Evolutionary conservation across 176 grass and related monocot species (phyloP), one percentile per base, ranked within the genome.

Genomic region (Carex kokanica): DNA sequence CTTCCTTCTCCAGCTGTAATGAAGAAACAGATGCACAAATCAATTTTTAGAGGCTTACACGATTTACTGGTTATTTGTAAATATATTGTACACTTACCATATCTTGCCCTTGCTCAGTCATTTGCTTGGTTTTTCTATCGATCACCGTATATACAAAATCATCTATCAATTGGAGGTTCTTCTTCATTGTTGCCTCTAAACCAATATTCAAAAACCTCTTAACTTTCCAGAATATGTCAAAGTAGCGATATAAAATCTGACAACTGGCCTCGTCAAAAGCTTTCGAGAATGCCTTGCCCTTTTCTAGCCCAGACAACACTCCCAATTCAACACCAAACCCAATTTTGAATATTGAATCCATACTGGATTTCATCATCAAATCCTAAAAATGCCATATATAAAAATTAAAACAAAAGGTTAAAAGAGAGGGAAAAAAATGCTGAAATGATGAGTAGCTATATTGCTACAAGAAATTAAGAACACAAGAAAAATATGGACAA

Each of bases 261-360:
- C 80, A 83, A 63, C 84, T 94, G 7, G 92, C 84, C 45, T 86
- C 87, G 57, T 98, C 95, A 70, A 98, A 98, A 60, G 92, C 92
- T 67, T 85, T 87, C 40, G 88, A 62, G 67, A 97, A 92, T 62
- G 65, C 85, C 2, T n/a, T 40, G 3, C 88, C 85, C 55, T 87
- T 45, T 47, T 84, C 2, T 45, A 60, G 84, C 2, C 77, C 61
- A 40, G 87, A 85, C 47, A 97, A 58, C 8, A 29, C 20, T 41
- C 88, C 90, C 49, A 94, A 80, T 51, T 62, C 85, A 54, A 84
- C 45, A 7, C 94, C 95, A 29, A 92, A 97, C 4, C 85, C 95
- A 31, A 97, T 29, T 64, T 59, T 85, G 83, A 93, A 97, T 84
- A 94, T 91, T 1, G 95, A 90, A 73, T 94, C 95, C 73, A 97